Evolutionary conservation across 345 rosid genomes (phyloP), one percentile per base, ranked within the genome.

Genomic region (Populus ilicifolia): DNA sequence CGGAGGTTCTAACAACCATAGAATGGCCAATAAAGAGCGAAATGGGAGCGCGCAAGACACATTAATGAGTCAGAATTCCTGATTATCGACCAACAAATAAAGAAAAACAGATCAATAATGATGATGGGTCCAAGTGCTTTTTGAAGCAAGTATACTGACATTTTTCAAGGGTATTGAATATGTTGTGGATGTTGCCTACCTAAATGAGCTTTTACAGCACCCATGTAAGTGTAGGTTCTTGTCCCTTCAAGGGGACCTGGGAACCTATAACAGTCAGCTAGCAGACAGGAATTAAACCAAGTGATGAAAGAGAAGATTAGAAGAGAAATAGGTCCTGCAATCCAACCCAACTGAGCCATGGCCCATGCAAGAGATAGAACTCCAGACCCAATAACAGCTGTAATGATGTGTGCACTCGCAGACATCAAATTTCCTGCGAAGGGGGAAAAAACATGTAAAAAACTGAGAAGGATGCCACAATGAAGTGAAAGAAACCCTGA

Each of bases 341-440:
- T 62, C 80, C 80, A 77, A 6, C 80, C 80, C 56, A 77, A 21
- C 9, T 71, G 75, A 21, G 80, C 75, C 11, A 69, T 77, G 17
- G 80, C 75, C 80, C 80, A 77, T 36, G 80, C 75, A 9, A 77
- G 56, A 8, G 80, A 77, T 10, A 71, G 48, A 5, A 77, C 73
- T 63, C 80, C 80, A 17, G 80, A 70, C 13, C 80, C 80, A 23
- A 77, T 77, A 11, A 77, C 80, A 36, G 80, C 80, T n/a, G 80
- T 77, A 6, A 71, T 77, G 30, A 77, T 77, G 8, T 69, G 75
- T 2, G 74, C 75, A 69, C 70, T 70, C 29, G 80, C 80, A 8
- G 75, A 62, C 63, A n/a, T 5, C 38, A 77, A 21, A 17, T 44
- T 62, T 30, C 80, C 80, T 77, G 52, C 25, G 35, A 59, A 5